Conservation (phyloP, 345 rosid genomes). For the Lepidium didymum region DNA sequence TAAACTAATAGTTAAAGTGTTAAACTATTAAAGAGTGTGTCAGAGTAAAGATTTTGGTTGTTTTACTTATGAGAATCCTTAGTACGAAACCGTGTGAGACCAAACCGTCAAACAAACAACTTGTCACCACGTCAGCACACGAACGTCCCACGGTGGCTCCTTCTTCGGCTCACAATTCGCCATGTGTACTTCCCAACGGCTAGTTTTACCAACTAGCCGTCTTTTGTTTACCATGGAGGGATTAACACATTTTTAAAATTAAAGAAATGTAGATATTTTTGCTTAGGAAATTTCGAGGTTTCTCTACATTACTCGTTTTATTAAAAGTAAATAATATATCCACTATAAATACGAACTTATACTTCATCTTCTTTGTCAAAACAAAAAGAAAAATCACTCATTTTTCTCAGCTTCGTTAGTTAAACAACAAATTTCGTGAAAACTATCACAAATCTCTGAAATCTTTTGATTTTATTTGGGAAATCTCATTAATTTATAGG, state of each 20-base stretch:
- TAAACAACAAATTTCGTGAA: not conserved
- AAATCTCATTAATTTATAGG: not conserved
- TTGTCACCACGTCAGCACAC: constrained; percentile 35
- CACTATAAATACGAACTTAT: constrained; percentile 1
- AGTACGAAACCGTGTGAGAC: constrained; percentile 25
- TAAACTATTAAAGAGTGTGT: not conserved
- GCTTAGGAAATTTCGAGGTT: constrained; percentile 15
- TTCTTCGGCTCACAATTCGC: not conserved
- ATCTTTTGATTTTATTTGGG: not conserved
- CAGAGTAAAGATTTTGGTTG: not conserved
- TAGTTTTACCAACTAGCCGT: constrained; percentile 20
- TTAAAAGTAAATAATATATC: not conserved
- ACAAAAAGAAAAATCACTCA: constrained; percentile 12
- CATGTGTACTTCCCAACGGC: constrained; percentile 44
- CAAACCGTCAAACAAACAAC: constrained; percentile 39
- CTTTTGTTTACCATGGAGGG: constrained; percentile 11
- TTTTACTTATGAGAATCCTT: not conserved
- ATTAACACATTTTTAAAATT: not conserved
- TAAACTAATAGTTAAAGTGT: not conserved
- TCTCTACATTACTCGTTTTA: constrained; percentile 1
- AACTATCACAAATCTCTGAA: not conserved
- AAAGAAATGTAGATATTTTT: constrained; percentile 11
- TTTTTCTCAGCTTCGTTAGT: constrained; percentile 15
- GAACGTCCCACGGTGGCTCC: constrained; percentile 19
- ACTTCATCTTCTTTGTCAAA: not conserved